Base-by-base conservation (phyloP, 257 asterid genomes). In the Fraxinus pennsylvanica region DNA sequence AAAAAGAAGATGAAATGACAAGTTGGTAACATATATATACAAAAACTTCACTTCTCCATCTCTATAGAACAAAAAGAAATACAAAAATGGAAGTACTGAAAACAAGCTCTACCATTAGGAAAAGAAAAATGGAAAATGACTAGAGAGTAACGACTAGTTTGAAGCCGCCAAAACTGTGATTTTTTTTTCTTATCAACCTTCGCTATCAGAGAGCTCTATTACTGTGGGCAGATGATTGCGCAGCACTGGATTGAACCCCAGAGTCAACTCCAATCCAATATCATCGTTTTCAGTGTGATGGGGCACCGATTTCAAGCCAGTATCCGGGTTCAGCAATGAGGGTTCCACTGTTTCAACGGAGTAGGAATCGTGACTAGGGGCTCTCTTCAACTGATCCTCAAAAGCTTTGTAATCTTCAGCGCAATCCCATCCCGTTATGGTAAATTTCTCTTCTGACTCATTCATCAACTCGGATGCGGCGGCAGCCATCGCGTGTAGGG, bases 391-490 rank as follows among this genome's bases (percentile, higher is more conserved):
- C 8, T 69, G 39, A 1, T 75, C 89, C 68, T 61, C 84, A 1
- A 73, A 79, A 33, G 82, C 38, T 70, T 69, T 75, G 61, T 45
- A 50, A 17, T 78, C 88, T 6, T 79, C 74, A 25, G 71, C 70
- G 50, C 30, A 57, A n/a, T 76, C 81, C 97, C 97, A 92, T 0
- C 97, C 97, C 0, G 96, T 90, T 77, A 90, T 88, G 14, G 96
- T 90, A 32, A 93, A 93, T 78, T 89, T 90, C 6, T 72, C 71
- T 33, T 89, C 89, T 2, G 82, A 74, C 77, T 86, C 88, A 3
- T 68, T 57, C 9, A 39, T 6, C 12, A 73, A 81, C 65, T 74
- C 87, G 29, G 71, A 25, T 25, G 27, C 61, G 0, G 45, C 29
- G 21, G 38, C 71, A 1, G 63, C 38, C 5, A 59, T 45, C 9